Evolutionary conservation across 1,284 basidiomycete genomes (phyloP).

Genomic region (Golubevia pallescens): DNA sequence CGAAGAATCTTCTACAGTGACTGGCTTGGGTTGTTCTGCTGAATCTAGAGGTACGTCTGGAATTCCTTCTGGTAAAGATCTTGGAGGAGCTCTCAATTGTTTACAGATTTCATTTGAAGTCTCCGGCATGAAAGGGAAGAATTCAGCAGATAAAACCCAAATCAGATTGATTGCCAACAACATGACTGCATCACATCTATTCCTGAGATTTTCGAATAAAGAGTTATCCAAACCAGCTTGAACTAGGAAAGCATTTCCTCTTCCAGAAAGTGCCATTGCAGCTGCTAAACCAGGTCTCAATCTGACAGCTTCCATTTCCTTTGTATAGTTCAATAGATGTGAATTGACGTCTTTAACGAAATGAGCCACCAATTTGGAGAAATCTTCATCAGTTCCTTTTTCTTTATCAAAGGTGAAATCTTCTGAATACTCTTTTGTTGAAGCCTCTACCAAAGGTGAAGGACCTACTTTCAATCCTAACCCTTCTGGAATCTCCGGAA

Average conservation of each 20-base stretch:
- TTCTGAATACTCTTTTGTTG: neutral
- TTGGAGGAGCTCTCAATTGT: slow-evolving; percentile 88
- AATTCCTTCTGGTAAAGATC: slow-evolving; percentile 69
- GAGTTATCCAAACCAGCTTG: slow-evolving; percentile 58
- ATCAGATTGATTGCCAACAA: slow-evolving; percentile 82
- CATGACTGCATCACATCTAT: slow-evolving; percentile 53
- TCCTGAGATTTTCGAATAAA: slow-evolving; percentile 46
- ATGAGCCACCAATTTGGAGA: neutral
- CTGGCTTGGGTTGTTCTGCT: neutral
- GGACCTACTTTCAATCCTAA: slow-evolving; percentile 27
- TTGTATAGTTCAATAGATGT: slow-evolving; percentile 49
- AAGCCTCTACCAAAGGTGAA: slow-evolving; percentile 4
- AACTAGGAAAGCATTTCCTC: slow-evolving; percentile 55
- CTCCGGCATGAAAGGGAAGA: slow-evolving; percentile 96
- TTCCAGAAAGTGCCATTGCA: slow-evolving; percentile 59
- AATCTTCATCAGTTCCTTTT: neutral
- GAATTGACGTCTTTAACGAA: slow-evolving; percentile 52
- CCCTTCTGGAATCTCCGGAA: slow-evolving; percentile 43
- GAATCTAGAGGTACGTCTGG: neutral
- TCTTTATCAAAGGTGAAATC: neutral
- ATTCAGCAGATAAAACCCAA: slow-evolving; percentile 81
- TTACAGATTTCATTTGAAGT: slow-evolving; percentile 80
- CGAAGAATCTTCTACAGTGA: neutral
- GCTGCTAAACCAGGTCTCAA: slow-evolving; percentile 51
- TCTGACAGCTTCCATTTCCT: slow-evolving; percentile 58